Conservation (phyloP, 139 green algal species). For the Chlamydomonas applanata region DNA sequence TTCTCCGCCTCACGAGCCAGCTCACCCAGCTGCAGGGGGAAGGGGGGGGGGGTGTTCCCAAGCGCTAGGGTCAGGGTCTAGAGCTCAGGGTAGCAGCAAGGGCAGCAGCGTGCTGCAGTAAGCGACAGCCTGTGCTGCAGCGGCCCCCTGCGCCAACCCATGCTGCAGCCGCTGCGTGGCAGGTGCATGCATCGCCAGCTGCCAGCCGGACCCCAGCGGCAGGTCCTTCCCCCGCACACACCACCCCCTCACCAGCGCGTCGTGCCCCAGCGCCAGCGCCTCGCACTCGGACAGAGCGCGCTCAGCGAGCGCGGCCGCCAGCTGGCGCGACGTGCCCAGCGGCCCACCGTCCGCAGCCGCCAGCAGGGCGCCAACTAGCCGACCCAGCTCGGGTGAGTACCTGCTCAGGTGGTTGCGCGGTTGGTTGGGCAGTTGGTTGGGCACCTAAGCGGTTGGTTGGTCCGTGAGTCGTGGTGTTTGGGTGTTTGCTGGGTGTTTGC, state of each 20-base stretch:
- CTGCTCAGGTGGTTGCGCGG: no score
- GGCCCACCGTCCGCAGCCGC: conserved; percentile 39
- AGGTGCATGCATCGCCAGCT: background rate
- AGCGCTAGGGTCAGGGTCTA: background rate
- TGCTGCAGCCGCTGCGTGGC: background rate
- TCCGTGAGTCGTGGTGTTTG: no score
- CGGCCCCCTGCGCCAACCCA: no score
- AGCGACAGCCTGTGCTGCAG: no score
- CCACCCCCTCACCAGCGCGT: background rate
- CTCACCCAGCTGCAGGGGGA: conserved; percentile 51
- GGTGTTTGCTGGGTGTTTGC: no score
- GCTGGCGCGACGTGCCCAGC: conserved; percentile 50
- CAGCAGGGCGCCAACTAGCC: conserved; percentile 63
- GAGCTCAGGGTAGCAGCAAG: no score
- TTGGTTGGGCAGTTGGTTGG: no score
- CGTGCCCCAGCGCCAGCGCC: background rate
- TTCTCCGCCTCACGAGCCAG: conserved; percentile 86
- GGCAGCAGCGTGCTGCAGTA: no score
- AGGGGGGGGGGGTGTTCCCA: conserved; percentile 2
- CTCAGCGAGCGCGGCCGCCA: conserved; percentile 68
- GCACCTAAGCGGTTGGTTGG: no score
- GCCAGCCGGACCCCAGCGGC: no score
- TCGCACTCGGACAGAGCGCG: conserved; percentile 63
- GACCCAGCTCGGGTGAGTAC: conserved; percentile 66
- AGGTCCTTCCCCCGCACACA: no score